Evolutionary conservation across 1,284 basidiomycete species (phyloP), one percentile per base, ranked within the genome.

Genomic region (Cutaneotrichosporon sp.): DNA sequence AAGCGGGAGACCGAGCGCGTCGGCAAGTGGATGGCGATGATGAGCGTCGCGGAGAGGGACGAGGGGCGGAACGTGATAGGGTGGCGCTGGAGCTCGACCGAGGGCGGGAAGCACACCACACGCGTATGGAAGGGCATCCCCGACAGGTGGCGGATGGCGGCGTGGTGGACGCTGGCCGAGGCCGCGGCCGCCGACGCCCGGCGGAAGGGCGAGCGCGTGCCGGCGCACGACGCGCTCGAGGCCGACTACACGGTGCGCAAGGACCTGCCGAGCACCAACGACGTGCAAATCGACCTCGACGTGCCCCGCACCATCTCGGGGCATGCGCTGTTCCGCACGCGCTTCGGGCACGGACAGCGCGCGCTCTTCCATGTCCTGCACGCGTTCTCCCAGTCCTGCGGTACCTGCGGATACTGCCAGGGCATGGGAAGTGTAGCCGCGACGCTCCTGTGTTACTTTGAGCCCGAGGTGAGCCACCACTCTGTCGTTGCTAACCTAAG

Each of bases 381-480:
- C 77, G 87, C 86, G 49, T 93, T 97, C 74, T 95, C 93, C 9
- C 84, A 95, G 53, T 83, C 84, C 10, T 97, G 95, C 79, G 77
- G 82, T 14, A 83, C 85, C n/a, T 98, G 97, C 69, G 97, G 94
- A 3, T 99, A 99, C 78, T 95, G 95, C 60, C 97, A 99, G 81
- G 95, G 97, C 55, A 99, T 99, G 95, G 95, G 97, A 0, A 92
- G 95, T 7, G 91, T 99, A 57, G 94, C 95, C 0, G 92, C 95
- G 0, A 97, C 94, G 1, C 83, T 99, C 31, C 84, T 99, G 16
- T 94, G 91, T 79, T 98, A 99, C 78, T 90, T 93, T 75, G 88
- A 89, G 64, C 91, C 93, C 5, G 90, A 92, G 73, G 83, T 84
- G 54, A 59, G 80, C 73, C 22, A 0, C 24, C 4, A n/a, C 31